Evolutionary conservation across 1,284 basidiomycete genomes (phyloP).

Genomic region (Neonothopanus nambi): DNA sequence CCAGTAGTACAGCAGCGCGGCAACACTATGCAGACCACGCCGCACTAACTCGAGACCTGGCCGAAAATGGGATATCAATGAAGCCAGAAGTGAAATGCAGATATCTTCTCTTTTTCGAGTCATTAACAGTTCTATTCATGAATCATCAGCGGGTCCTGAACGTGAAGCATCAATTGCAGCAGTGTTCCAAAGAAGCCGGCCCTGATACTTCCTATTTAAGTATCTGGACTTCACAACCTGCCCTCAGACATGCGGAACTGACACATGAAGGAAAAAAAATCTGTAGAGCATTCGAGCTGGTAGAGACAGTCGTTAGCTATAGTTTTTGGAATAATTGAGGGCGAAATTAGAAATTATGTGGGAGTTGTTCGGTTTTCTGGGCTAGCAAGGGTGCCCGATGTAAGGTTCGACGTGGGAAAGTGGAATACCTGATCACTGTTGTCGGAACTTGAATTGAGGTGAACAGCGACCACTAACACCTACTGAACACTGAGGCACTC

Average conservation of each 20-base stretch:
- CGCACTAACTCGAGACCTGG: too few species aligned
- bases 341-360: background rate
- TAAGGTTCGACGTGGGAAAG: conserved; percentile 12
- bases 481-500: background rate
- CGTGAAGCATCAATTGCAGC: too few species aligned
- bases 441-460: conserved; percentile 9
- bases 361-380: background rate
- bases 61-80: too few species aligned
- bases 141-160: background rate
- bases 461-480: conserved; percentile 15
- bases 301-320: background rate
- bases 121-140: background rate
- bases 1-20: too few species aligned
- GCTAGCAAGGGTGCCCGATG: background rate
- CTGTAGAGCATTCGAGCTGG: background rate
- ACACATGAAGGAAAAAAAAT: conserved; percentile 9
- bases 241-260: background rate
- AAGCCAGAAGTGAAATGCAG: background rate
- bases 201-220: conserved; percentile 11
- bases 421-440: conserved; percentile 2
- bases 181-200: conserved; percentile 2
- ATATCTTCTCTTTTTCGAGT: background rate
- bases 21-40: too few species aligned
- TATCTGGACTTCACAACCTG: conserved; percentile 7
- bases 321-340: background rate